A percentile compares a stretch with the other conserved stretches of the same genome.
These are phyloP conservation scores for Crassisporium funariophilum DNA, from an alignment of 768 basidiomycete species.

Conservation along the genomic window DNA sequence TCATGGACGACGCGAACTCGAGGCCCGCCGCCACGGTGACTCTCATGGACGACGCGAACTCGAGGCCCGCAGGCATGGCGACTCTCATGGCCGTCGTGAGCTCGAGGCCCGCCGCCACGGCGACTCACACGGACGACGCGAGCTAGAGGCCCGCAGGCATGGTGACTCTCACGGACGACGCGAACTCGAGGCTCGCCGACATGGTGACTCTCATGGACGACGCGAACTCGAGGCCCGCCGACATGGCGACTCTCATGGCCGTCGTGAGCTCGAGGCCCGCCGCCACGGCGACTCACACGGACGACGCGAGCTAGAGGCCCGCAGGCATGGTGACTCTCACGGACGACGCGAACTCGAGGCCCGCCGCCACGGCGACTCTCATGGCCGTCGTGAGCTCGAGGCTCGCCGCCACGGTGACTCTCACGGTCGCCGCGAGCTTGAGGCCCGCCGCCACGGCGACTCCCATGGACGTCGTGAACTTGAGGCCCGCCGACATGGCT, in stretches of 20 bases:
- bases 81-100: too few species aligned
- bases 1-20: too few species aligned
- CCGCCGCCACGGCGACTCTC: constrained; percentile 15
- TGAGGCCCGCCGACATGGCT: not conserved
- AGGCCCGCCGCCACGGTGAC: not conserved
- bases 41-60: constrained; percentile 3
- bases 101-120: constrained; percentile 4
- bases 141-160: constrained; percentile 7
- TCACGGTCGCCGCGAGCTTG: not conserved
- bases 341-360: too few species aligned
- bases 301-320: too few species aligned
- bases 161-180: constrained; percentile 4
- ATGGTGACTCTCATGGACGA: constrained; percentile 3
- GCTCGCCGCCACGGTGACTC: constrained; percentile 6
- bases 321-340: constrained; percentile 10
- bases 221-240: too few species aligned
- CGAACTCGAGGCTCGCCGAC: constrained; percentile 2
- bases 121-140: not conserved
- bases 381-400: constrained; percentile 3
- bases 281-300: constrained; percentile 13
- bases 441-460: constrained; percentile 7
- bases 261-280: constrained; percentile 13
- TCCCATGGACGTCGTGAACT: not conserved
- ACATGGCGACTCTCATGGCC: constrained; percentile 8
- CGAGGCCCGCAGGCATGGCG: too few species aligned